Base-by-base conservation (phyloP, 2,329 filamentous ascomycete genomes). In the Diaporthe capsici region DNA sequence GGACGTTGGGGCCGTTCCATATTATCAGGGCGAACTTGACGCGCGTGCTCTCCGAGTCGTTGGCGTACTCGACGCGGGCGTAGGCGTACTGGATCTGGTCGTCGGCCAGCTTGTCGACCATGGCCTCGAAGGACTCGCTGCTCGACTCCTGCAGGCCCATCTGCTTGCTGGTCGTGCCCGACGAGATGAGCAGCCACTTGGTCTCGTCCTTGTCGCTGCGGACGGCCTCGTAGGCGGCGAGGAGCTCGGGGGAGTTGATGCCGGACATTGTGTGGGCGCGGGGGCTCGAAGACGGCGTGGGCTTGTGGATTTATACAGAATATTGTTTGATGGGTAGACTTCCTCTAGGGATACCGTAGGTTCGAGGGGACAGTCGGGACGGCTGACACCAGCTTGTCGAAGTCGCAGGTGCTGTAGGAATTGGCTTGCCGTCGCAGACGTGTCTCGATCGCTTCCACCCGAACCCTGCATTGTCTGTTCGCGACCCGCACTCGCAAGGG, bases 1-100 rank as follows among this genome's bases (percentile, higher is more conserved):
- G 65, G 65, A 70, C 92, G 76, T 84, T 82, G 82, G 89, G 87
- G 82, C 92, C 92, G 82, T 93, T 93, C 92, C 92, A 94, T 78
- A 93, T 88, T 44, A 94, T 84, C 67, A 94, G 87, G 67, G 86
- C 88, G 81, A 94, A 94, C 85, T 94, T 94, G 81, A 93, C 90
- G 51, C 92, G 87, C 81, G 86, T 92, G 84, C 88, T 91, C 86
- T 94, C 92, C 78, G 90, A 90, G 83, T 94, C 92, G 85, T 94
- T 94, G 81, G 92, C 92, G 83, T 94, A 91, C 85, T 93, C 91
- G 82, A 93, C 86, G 42, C 91, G 90, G 79, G 87, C 89, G 84
- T 93, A 93, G 73, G 87, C 92, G 85, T 93, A 94, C 82, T 92
- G 90, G 73, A 92, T 92, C 83, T 92, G 87, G 49, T 81, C 80